These are phyloP conservation scores for Tetrapisispora pingtungensis DNA, from an alignment of 805 yeast species.

Conservation along the genomic window DNA sequence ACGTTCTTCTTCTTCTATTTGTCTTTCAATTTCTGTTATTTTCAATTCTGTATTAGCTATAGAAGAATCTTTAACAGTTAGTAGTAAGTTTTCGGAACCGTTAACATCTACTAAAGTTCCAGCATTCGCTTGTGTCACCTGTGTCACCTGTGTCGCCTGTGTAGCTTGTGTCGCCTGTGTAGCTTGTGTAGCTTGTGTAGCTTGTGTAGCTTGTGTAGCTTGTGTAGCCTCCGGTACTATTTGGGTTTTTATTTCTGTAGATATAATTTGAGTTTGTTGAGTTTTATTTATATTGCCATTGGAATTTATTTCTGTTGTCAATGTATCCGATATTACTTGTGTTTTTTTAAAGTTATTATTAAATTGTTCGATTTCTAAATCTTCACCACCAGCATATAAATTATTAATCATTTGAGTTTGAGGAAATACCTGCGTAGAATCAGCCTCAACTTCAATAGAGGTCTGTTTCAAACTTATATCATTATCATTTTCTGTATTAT, in stretches of 20 bases:
- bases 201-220: conserved; percentile 1
- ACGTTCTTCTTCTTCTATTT: conserved; percentile 7
- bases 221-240: background rate
- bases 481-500: background rate
- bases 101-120: background rate
- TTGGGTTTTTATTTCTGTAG: background rate
- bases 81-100: background rate
- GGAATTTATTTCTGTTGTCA: background rate
- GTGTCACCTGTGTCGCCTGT: background rate
- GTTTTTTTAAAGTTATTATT: background rate
- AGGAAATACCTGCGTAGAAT: background rate
- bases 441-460: background rate
- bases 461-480: background rate
- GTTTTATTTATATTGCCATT: background rate
- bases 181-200: background rate
- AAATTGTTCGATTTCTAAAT: conserved; percentile 7
- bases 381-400: conserved; percentile 21
- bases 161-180: background rate
- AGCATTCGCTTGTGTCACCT: background rate
- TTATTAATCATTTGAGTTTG: conserved; percentile 12
- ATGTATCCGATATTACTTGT: background rate
- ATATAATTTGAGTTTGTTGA: conserved; percentile 2
- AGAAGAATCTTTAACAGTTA: conserved; percentile 3
- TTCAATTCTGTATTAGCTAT: conserved; percentile 2
- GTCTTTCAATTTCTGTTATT: conserved; percentile 13